phyloP scores from a whole-genome alignment of 495 filamentous ascomycete species.

The Collariella sp. region DNA sequence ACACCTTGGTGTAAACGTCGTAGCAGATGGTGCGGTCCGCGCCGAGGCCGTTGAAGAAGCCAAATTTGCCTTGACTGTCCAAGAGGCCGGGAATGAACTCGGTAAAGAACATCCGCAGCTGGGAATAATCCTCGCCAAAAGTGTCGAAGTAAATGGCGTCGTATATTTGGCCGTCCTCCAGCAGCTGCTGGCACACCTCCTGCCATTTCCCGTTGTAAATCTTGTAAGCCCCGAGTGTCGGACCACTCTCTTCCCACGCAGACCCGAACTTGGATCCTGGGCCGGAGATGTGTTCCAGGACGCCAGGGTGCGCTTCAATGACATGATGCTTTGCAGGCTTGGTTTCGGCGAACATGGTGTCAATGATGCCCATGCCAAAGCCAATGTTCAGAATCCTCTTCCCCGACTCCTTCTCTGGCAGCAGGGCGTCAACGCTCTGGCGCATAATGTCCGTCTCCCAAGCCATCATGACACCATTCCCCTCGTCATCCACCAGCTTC shows the following conservation, averaged over 20 bases:
- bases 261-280: slow-evolving; percentile 38
- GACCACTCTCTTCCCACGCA: slow-evolving; percentile 35
- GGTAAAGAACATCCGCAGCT: slow-evolving; percentile 77
- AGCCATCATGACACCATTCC: slow-evolving; percentile 93
- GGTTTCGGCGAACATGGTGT: slow-evolving; percentile 68
- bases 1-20: slow-evolving; percentile 89
- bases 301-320: slow-evolving; percentile 82
- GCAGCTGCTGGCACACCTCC: slow-evolving; percentile 62
- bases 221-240: slow-evolving; percentile 35
- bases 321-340: slow-evolving; percentile 68
- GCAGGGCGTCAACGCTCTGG: slow-evolving; percentile 49
- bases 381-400: slow-evolving; percentile 82
- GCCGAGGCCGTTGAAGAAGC: slow-evolving; percentile 93
- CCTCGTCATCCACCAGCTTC: slow-evolving; percentile 67
- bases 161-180: slow-evolving; percentile 62
- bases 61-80: slow-evolving; percentile 63
- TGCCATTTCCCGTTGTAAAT: slow-evolving; percentile 65
- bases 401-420: slow-evolving; percentile 37
- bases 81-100: slow-evolving; percentile 77
- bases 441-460: slow-evolving; percentile 94
- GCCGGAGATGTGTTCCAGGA: slow-evolving; percentile 56
- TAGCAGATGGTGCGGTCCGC: slow-evolving; percentile 89
- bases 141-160: slow-evolving; percentile 98
- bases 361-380: slow-evolving; percentile 94
- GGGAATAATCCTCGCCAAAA: slow-evolving; percentile 84